Conservation (phyloP, 1,284 basidiomycete species). For the Ceratobasidium sp. region DNA sequence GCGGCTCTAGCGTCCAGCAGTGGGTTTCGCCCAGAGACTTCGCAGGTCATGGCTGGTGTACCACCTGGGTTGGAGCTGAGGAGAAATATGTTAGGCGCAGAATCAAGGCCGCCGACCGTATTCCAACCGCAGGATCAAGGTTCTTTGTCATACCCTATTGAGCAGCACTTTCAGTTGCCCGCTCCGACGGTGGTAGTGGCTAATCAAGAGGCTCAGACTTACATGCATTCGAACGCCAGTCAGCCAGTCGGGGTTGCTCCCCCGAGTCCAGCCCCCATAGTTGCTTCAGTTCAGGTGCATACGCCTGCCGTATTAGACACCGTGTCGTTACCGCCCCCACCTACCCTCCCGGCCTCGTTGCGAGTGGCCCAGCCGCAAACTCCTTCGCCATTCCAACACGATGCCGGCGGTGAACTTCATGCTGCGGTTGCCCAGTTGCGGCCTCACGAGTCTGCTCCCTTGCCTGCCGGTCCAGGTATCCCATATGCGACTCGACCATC, state of each 20-base stretch:
- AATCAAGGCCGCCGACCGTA: constrained; percentile 9
- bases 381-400: background rate
- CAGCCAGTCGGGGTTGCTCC: background rate
- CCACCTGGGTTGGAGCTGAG: background rate
- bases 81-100: background rate
- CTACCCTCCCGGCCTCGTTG: constrained; percentile 18
- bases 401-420: background rate
- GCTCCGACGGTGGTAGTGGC: background rate
- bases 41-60: background rate
- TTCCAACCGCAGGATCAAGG: background rate
- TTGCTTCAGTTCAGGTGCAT: background rate
- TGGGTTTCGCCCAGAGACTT: background rate
- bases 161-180: background rate
- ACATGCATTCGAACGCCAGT: background rate
- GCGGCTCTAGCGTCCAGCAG: background rate
- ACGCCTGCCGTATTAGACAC: background rate
- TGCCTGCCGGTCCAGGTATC: background rate
- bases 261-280: background rate
- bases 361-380: constrained; percentile 15
- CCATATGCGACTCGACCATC: constrained; percentile 31
- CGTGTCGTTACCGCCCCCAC: background rate
- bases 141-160: background rate
- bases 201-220: background rate
- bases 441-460: background rate
- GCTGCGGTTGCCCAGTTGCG: background rate